These are phyloP conservation scores for Helianthus tuberosus DNA, from an alignment of 129 eudicot species.

Conservation along the genomic window DNA sequence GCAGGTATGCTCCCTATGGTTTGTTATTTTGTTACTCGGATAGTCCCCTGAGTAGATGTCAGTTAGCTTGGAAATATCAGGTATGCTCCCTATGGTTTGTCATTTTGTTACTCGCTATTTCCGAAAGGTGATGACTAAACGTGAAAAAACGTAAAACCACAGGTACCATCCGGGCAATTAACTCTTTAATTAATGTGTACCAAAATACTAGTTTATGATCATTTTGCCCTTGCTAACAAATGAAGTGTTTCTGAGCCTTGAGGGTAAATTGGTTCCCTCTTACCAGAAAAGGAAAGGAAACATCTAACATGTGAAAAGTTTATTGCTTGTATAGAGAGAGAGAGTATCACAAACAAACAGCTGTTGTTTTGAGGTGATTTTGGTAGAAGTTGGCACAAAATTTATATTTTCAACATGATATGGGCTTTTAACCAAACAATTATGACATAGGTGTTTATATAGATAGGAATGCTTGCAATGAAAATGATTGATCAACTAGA, in stretches of 20 bases:
- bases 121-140: too few relatives aligned
- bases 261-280: neutral
- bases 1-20: too few relatives aligned
- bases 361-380: conserved; percentile 22
- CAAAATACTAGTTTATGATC: neutral
- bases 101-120: too few relatives aligned
- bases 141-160: too few relatives aligned
- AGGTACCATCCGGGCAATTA: too few relatives aligned
- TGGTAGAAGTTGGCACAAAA: conserved; percentile 36
- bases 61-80: too few relatives aligned
- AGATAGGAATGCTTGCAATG: neutral
- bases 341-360: conserved; percentile 18
- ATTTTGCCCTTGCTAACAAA: conserved; percentile 2
- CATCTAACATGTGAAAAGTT: conserved; percentile 32
- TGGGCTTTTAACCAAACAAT: conserved; percentile 2
- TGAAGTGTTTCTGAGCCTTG: neutral
- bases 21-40: too few relatives aligned
- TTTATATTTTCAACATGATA: conserved; percentile 40
- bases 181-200: neutral
- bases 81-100: too few relatives aligned
- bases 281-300: conserved; percentile 23
- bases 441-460: too few relatives aligned
- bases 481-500: neutral
- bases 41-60: too few relatives aligned
- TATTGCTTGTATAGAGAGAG: conserved; percentile 3